These are phyloP conservation scores for Oemleria cerasiformis DNA, from an alignment of 306 rosid species.

Conservation along the genomic window DNA sequence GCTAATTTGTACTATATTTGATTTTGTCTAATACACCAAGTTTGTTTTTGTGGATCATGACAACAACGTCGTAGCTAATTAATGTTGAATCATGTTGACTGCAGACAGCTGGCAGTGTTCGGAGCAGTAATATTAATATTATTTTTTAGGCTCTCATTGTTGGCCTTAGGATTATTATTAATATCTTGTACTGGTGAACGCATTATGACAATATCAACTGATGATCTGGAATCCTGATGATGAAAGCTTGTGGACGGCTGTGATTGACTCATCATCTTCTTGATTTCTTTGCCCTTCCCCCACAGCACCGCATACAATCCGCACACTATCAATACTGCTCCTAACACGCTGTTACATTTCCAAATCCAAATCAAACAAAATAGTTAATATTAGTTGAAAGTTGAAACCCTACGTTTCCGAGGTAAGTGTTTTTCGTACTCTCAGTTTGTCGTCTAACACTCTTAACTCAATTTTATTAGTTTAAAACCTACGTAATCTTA, in stretches of 20 bases:
- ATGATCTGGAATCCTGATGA: conserved; percentile 4
- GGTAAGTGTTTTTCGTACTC: not conserved
- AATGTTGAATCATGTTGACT: too few relatives aligned
- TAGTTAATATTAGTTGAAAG: not conserved
- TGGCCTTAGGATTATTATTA: not conserved
- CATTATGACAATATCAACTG: conserved; percentile 7
- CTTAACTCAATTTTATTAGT: too few relatives aligned
- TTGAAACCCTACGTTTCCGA: not conserved
- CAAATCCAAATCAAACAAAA: not conserved
- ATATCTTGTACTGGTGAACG: not conserved
- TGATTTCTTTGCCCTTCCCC: conserved; percentile 17
- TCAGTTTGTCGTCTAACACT: too few relatives aligned
- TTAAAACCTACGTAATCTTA: too few relatives aligned
- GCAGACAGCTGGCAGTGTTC: not conserved
- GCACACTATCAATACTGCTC: conserved; percentile 10
- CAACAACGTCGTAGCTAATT: too few relatives aligned
- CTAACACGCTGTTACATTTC: conserved; percentile 7
- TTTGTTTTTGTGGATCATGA: too few relatives aligned
- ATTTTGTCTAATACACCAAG: too few relatives aligned
- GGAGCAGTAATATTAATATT: not conserved
- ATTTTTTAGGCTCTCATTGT: not conserved
- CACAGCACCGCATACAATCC: conserved; percentile 14
- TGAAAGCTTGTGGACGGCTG: not conserved
- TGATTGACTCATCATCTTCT: not conserved
- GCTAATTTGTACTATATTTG: too few relatives aligned